Base-by-base conservation (phyloP, 345 rosid species). In the Hypericum androsaemum region DNA sequence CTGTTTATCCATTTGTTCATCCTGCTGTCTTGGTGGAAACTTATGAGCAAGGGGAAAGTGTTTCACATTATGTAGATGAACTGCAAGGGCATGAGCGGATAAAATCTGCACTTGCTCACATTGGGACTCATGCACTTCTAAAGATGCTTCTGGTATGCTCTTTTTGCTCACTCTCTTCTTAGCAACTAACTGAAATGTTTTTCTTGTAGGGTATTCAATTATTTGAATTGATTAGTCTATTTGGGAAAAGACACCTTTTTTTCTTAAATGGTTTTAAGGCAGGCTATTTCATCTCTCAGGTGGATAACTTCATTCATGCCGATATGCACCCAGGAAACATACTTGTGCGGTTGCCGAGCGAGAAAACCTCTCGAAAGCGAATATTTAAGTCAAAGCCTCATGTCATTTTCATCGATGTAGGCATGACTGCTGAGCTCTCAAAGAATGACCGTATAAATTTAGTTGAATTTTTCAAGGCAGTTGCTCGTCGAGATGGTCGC, bases 291-390 rank as follows among this genome's bases (percentile, higher is more conserved):
- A 56, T 60, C 43, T 69, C 70, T 64, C 81, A 94, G 99, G 95
- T 88, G 50, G 99, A 94, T 68, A 88, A 94, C 73, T 94, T 94
- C 62, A 80, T 94, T 55, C 99, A 94, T 50, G 99, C 99, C 5
- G 97, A 94, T 74, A 86, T 94, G 99, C 97, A 94, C 80, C 97
- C 99, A 9, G 97, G 97, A 41, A 94, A 94, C 57, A 94, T 94
- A 63, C 90, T 88, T 53, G 97, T 94, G 39, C 76, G 95, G 52
- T 78, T 82, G 70, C 12, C 84, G 53, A 71, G 74, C 39, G 74
- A 55, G 65, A 79, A 77, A 59, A 53, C 82, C 59, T 77, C 92
- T 63, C 66, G 57, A 56, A 86, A 78, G 64, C 75, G 72, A 56
- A 69, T 83, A 46, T 94, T 82, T 60, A 83, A 61, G 66, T 76